Base-by-base conservation (phyloP, 2,329 filamentous ascomycete species). In the Penicillium sp. region DNA sequence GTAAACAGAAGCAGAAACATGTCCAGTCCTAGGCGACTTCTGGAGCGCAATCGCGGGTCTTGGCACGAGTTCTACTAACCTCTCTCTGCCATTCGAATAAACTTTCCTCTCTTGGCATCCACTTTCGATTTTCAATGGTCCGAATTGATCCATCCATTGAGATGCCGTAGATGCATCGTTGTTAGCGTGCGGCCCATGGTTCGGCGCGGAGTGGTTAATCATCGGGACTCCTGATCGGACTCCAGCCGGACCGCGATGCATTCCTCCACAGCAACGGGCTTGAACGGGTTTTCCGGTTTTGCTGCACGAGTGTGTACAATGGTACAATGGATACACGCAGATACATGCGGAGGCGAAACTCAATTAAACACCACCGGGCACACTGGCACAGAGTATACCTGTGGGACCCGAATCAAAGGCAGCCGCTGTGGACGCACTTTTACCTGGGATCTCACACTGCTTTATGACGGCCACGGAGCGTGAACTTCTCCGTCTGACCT, bases 171-270 rank as follows among this genome's bases (percentile, higher is more conserved):
- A n/a, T 8, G 14, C 22, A 10, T 22, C 28, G 31, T 25, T 47
- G 22, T 12, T 54, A 14, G 11, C 15, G 25, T 15, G 31, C 12
- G 34, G 34, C 38, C 35, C 49, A 38, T 39, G 49, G 37, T 51
- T 51, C 49, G 34, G 35, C 31, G 31, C 48, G 48, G 48, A 37
- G 47, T 10, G 48, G 48, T 12, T 11, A 6, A 49, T 17, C 17
- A 34, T 47, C 45, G 53, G 38, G n/a, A 59, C 38, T 59, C 57
- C 54, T 59, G 37, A 41, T 57, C 47, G 50, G 57, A 57, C 34
- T 48, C 43, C 37, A 37, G 22, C 47, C 53, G 53, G 50, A 25
- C 56, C 51, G 45, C 10, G 38, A 57, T 57, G 54, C 53, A 50
- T 55, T 49, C 52, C 41, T 58, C 25, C 25, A 15, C 42, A 25